phyloP scores from a whole-genome alignment of 371 early-diverging fungal species.

The Capillidium rhysosporum region DNA sequence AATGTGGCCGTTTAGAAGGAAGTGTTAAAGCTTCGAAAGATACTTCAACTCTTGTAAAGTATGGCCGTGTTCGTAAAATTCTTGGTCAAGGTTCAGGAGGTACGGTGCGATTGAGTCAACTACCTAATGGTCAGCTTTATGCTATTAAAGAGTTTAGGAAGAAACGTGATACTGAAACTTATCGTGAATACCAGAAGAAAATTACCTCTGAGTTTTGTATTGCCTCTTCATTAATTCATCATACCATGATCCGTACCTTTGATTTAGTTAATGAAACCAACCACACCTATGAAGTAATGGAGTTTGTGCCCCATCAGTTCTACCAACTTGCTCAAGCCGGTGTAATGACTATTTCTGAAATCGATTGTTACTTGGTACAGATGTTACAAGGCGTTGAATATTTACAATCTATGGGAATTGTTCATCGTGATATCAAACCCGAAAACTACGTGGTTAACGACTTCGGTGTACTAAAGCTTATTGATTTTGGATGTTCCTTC shows the following conservation, averaged over 20 bases:
- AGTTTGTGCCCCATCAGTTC: conserved; percentile 40
- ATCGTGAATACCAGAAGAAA: conserved; percentile 35
- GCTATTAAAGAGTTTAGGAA: conserved; percentile 37
- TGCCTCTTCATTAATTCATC: conserved; percentile 36
- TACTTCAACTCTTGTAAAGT: not conserved
- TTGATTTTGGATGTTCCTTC: conserved; percentile 62
- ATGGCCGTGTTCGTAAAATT: not conserved
- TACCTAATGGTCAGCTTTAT: conserved; percentile 9
- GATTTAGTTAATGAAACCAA: conserved; percentile 44
- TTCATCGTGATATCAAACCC: conserved; percentile 58
- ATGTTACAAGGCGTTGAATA: conserved; percentile 28
- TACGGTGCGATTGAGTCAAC: not conserved
- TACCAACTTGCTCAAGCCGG: conserved; percentile 24
- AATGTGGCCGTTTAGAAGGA: no score
- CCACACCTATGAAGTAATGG: conserved; percentile 42
- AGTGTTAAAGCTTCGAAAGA: no score
- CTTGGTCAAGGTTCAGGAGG: not conserved
- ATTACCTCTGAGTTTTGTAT: conserved; percentile 57
- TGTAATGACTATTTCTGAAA: conserved; percentile 20
- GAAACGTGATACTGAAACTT: conserved; percentile 23
- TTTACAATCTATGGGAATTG: conserved; percentile 30
- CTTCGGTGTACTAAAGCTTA: conserved; percentile 64
- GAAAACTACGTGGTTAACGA: conserved; percentile 58
- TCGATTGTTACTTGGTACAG: conserved; percentile 25
- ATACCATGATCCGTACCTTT: conserved; percentile 43